Conservation (phyloP, 192 early-diverging fungal genomes). For the Coemansia sp. region DNA sequence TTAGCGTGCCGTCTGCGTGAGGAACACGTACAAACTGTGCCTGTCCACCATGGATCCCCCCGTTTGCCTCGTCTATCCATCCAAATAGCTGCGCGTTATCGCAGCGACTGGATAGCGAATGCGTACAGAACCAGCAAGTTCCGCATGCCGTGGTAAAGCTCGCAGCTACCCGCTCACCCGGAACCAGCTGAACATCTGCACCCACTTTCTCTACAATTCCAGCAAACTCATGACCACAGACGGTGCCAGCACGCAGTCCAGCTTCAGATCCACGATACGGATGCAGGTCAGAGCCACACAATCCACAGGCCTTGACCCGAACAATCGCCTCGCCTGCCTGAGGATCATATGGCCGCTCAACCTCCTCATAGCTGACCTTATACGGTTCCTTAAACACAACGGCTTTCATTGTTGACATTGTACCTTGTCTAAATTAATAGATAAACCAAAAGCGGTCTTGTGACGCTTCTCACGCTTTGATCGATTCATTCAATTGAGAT, state of each 20-base stretch:
- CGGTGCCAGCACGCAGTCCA: slow-evolving; percentile 44
- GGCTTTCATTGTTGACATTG: slow-evolving; percentile 42
- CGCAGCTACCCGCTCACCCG: slow-evolving; percentile 53
- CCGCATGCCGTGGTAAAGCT: slow-evolving; percentile 55
- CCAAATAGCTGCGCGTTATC: slow-evolving; percentile 53
- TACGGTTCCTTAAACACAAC: slow-evolving; percentile 51
- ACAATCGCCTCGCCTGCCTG: slow-evolving; percentile 54
- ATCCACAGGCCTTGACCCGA: slow-evolving; percentile 43
- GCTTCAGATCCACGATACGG: slow-evolving; percentile 50
- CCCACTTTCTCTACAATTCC: slow-evolving; percentile 53
- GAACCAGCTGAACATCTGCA: slow-evolving; percentile 18
- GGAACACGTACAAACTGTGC: slow-evolving; percentile 60
- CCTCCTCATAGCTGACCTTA: slow-evolving; percentile 31
- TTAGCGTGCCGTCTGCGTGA: slow-evolving; percentile 50
- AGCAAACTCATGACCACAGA: slow-evolving; percentile 59
- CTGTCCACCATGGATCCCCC: slow-evolving; percentile 56
- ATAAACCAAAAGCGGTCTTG: not conserved
- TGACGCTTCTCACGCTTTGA: not conserved
- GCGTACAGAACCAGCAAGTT: slow-evolving; percentile 51
- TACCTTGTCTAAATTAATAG: not conserved
- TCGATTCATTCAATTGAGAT: not conserved
- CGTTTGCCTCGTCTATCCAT: slow-evolving; percentile 31
- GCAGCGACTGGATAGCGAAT: slow-evolving; percentile 51
- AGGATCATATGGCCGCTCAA: slow-evolving; percentile 35
- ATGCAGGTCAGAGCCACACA: slow-evolving; percentile 58